Percentiles rank a stretch among this genome's conserved stretches.
These are phyloP conservation scores for Nadsonia commutata DNA, from an alignment of 1,139 yeast species.

Conservation along the genomic window DNA sequence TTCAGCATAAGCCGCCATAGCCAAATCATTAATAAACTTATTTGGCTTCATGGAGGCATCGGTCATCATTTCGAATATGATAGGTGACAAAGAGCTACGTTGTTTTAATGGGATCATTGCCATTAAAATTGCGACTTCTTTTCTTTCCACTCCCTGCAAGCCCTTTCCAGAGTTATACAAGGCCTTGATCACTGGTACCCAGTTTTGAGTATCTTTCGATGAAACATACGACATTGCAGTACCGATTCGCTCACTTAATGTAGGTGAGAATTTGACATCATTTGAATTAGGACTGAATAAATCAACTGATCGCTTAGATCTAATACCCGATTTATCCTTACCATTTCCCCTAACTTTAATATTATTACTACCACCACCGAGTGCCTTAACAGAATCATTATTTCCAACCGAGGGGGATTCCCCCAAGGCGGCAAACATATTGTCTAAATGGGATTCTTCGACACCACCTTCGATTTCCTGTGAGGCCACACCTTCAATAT, in stretches of 20 bases:
- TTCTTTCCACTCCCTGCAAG: not conserved
- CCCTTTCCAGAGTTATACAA: not conserved
- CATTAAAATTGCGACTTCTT: not conserved
- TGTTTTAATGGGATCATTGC: not conserved
- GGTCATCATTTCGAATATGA: not conserved
- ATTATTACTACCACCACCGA: not conserved
- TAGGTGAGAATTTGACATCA: not conserved
- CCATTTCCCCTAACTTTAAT: not conserved
- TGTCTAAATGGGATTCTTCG: not conserved
- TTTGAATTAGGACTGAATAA: not conserved
- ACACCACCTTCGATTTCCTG: not conserved
- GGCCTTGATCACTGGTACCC: not conserved
- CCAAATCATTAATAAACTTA: conserved; percentile 1
- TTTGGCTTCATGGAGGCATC: not conserved
- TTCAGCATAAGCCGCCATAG: conserved; percentile 24
- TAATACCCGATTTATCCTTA: not conserved
- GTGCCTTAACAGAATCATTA: not conserved
- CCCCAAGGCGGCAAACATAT: not conserved
- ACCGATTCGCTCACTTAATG: not conserved
- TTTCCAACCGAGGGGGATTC: not conserved
- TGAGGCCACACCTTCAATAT: not conserved
- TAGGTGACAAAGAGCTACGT: not conserved
- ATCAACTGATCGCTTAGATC: too few species aligned
- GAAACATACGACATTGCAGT: not conserved
- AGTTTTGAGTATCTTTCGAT: not conserved